These are phyloP conservation scores for Diaporthe vaccinii DNA, from an alignment of 2,329 filamentous ascomycete genomes.

Conservation along the genomic window DNA sequence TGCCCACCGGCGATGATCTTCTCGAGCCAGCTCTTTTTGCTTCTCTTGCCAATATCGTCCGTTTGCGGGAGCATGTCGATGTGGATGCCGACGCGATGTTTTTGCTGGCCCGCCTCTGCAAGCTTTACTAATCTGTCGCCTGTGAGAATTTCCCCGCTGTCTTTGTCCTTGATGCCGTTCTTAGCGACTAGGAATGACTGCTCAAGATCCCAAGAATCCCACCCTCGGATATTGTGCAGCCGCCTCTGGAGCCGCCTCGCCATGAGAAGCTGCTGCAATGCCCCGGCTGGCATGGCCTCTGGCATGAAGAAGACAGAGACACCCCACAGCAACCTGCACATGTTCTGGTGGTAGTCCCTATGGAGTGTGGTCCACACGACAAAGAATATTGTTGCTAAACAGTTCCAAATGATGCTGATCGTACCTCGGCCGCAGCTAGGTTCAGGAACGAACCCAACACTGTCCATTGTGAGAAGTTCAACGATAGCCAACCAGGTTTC, in stretches of 20 bases:
- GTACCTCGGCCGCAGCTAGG: slow-evolving; percentile 10
- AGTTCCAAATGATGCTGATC: slow-evolving; percentile 7
- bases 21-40: slow-evolving; percentile 1
- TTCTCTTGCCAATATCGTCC: not conserved
- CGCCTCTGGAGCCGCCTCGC: not conserved
- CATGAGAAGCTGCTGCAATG: not conserved
- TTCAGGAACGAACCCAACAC: not conserved
- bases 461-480: not conserved
- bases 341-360: not conserved
- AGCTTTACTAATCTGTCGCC: not conserved
- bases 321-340: not conserved
- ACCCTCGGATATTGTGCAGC: not conserved
- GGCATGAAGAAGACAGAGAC: not conserved
- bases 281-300: not conserved
- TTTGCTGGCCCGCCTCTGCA: not conserved
- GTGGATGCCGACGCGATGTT: not conserved
- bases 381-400: not conserved
- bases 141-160: not conserved
- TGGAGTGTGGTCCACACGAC: slow-evolving; percentile 2
- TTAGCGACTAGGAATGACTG: not conserved
- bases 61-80: not conserved
- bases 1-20: not conserved
- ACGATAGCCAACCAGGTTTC: not conserved
- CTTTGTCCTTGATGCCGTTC: not conserved
- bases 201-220: not conserved